Evolutionary conservation across 495 filamentous ascomycete species (phyloP), one percentile per base, ranked within the genome.

Genomic region (Penicillium ochrochloron): DNA sequence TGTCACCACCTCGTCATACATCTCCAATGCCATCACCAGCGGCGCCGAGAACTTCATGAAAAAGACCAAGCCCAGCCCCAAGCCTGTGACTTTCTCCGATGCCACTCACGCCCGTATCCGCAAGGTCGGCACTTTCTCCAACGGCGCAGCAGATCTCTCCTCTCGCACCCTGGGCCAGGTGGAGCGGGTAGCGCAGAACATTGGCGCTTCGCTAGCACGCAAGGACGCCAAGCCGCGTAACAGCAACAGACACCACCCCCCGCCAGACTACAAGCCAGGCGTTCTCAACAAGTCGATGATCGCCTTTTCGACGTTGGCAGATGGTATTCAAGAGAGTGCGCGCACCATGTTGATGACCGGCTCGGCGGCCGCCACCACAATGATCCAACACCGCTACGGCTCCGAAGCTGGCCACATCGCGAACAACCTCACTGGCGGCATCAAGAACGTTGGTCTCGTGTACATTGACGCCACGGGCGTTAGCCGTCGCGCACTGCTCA

Each of bases 381-480:
- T 97, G 63, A 90, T 97, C 9, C 82, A 85, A 6, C 94, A 99
- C 77, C 86, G 82, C 60, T 99, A 92, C 75, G 95, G 95, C 10
- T 70, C 83, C 7, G 92, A 98, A 76, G 95, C 95, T 3, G 90
- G 92, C 59, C 80, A 84, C 5, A 79, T 98, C 5, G 86, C 92
- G 5, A 78, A 82, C 53, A 82, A 89, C 51, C 69, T 99, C 54
- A 91, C 91, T 0, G 90, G 93, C 3, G 93, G 93, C 7, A 89
- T 97, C 66, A 96, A 91, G 80, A 98, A 98, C 68, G 96, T 98
- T 46, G 94, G 93, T 5, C 80, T 99, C 41, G 95, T 99, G n/a
- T 99, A 99, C 71, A 94, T 99, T 44, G 95, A 99, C 70, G 96
- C 94, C 8, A 88, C 92, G 0, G 95, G 95, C 5, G 96, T 99